Base-by-base conservation (phyloP, 352 stramenopile genomes). In the Phytopythium aichiense region DNA sequence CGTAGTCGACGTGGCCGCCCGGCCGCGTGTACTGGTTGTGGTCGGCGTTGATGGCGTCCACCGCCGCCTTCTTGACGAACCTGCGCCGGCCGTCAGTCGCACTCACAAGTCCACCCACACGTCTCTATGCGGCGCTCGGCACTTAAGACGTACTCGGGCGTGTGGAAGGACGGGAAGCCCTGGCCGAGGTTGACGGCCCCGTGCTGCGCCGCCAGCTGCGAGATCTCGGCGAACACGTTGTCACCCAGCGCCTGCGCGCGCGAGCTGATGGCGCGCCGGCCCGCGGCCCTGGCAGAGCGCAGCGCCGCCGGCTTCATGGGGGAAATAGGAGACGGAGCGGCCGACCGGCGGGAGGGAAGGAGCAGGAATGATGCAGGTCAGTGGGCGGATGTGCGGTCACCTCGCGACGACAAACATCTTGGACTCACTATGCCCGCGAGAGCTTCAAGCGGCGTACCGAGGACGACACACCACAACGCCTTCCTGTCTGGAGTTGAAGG, bases 101-200 rank as follows among this genome's bases (percentile, higher is more conserved):
- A 9, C 18, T 22, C 25, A 31, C 28, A 31, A 16, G 15, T 23
- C 28, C 35, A 16, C 9, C 15, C 35, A 40, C 35, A 40, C 35
- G 9, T 7, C 35, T 2, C 28, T 31, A 2, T 7, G 35, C 31
- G 9, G 31, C 31, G 5, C 15, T 7, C 9, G 50, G 11, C 50
- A 15, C 11, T 30, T 7, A 11, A 37, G 7, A 59, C 74, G 13
- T 60, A 88, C 73, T 76, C 72, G 6, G 87, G 95, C 15, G 93
- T 98, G 25, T 88, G 69, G 82, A 97, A 99, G 68, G 96, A 94
- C 23, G 96, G 97, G 80, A 99, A 99, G 56, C 96, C 96, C 76
- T 99, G 95, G 8, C 94, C 96, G 46, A 99, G 78, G 72, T 99
- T 99, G 48, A 98, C 88, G 7, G 91, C 82, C 15, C 79, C 72